Evolutionary conservation across 768 basidiomycete genomes (phyloP), one percentile per base, ranked within the genome.

Genomic region (Cubamyces lactineus): DNA sequence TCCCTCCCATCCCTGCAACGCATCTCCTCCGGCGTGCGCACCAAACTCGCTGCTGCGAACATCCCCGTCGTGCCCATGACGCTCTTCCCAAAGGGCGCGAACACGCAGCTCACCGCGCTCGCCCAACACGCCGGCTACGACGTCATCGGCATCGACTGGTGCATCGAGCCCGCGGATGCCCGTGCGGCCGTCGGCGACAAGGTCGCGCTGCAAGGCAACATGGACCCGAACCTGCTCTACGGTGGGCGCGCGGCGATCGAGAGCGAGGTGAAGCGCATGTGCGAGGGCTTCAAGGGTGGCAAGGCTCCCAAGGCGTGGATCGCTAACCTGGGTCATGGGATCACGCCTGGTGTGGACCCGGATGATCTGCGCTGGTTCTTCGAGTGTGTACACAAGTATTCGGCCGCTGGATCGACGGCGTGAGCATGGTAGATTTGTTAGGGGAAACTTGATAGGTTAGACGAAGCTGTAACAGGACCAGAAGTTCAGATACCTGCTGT

Each of bases 241-340:
- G 96, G 92, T 21, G 94, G 94, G 3, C 82, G 77, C 62, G 88
- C 88, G 7, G 93, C 94, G 13, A 98, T 98, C 68, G 92, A 95
- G 76, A 74, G 76, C 41, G 86, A 91, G 66, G 94, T 97, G 41
- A 86, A 93, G 78, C 80, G 89, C 66, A 89, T 95, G 85, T 85
- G 86, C 63, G 79, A 84, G 64, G 82, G 82, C n/a, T 98, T 98
- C 78, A 76, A 68, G 46, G 84, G 85, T 11, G 80, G 78, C 8
- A 81, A 79, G 53, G 72, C 73, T 53, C 69, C 78, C 19, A 82
- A 81, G 42, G 91, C 86, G n/a, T 98, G 96, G 94, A 98, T 98
- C 70, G 91, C 92, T 9, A 98, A 98, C 76, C 78, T 99, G 21
- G 97, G 97, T 0, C 97, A 98, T 72, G 97, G 97, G 5, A 96